These are phyloP conservation scores for Plasmopara viticola DNA, from an alignment of 352 stramenopile species.

Conservation along the genomic window DNA sequence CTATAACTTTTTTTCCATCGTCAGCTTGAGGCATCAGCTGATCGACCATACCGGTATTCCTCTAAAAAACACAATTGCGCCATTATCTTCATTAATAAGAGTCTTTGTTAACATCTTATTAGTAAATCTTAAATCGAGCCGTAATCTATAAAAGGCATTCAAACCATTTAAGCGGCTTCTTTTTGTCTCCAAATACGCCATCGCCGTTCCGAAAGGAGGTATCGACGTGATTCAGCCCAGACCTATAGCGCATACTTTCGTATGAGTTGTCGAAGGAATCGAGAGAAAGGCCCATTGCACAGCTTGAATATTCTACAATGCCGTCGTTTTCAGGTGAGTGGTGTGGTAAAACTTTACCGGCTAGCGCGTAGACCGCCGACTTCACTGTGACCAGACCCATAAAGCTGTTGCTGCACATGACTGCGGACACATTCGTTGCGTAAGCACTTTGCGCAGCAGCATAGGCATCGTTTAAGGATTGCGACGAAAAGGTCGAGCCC, in stretches of 20 bases:
- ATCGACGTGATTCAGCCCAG: constrained; percentile 53
- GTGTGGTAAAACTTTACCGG: constrained; percentile 26
- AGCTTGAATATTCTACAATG: constrained; percentile 48
- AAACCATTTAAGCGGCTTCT: constrained; percentile 69
- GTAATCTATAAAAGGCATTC: constrained; percentile 35
- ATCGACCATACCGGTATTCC: too few species aligned
- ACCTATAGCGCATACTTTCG: constrained; percentile 34
- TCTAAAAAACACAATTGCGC: background rate
- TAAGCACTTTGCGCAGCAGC: constrained; percentile 23
- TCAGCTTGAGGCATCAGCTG: too few species aligned
- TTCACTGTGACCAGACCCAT: constrained; percentile 28
- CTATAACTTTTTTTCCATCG: too few species aligned
- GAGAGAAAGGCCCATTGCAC: constrained; percentile 22
- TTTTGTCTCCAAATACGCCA: constrained; percentile 33
- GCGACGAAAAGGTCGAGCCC: constrained; percentile 16
- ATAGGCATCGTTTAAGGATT: constrained; percentile 19
- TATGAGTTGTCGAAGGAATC: constrained; percentile 33
- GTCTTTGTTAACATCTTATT: background rate
- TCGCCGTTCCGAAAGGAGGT: constrained; percentile 54
- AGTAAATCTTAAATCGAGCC: background rate
- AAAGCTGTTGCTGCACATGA: constrained; percentile 34
- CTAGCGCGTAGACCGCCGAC: constrained; percentile 22
- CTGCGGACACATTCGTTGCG: constrained; percentile 17
- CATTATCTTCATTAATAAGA: background rate
- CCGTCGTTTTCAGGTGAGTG: constrained; percentile 35